A percentile compares a stretch with the other conserved stretches of the same genome.
Evolutionary conservation across 2,329 filamentous ascomycete genomes (phyloP).

Genomic region (Zymoseptoria pseudotritici): DNA sequence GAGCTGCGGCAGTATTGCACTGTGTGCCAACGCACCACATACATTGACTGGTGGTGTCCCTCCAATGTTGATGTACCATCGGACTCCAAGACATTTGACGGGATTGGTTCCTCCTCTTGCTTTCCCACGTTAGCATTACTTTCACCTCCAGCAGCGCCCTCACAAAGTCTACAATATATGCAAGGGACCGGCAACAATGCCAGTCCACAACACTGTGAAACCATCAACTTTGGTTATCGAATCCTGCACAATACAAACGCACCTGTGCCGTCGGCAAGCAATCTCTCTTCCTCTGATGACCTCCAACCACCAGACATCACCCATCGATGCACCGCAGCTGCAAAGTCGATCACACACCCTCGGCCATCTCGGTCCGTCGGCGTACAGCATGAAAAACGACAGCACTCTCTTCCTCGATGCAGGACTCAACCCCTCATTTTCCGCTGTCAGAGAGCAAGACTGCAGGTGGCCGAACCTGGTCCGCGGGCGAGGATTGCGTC

Average conservation of each 20-base stretch:
- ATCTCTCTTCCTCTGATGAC: not conserved
- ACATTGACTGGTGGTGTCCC: not conserved
- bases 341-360: not conserved
- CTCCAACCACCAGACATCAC: not conserved
- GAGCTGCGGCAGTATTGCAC: conserved; percentile 10
- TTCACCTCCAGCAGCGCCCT: not conserved
- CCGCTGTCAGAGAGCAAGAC: not conserved
- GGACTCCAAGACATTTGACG: not conserved
- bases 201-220: not conserved
- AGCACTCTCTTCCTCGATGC: not conserved
- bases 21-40: not conserved
- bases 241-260: not conserved
- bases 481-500: not conserved
- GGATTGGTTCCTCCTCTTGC: not conserved
- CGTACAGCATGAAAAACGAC: not conserved
- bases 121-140: not conserved
- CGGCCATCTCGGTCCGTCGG: not conserved
- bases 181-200: not conserved
- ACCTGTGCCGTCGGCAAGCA: not conserved
- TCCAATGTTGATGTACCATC: not conserved
- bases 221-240: not conserved
- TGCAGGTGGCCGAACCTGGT: not conserved
- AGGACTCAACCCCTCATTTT: not conserved
- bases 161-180: not conserved
- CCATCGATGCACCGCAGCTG: not conserved